Conservation (phyloP, 176 grass and related monocot genomes). For the Triticum dicoccoides region DNA sequence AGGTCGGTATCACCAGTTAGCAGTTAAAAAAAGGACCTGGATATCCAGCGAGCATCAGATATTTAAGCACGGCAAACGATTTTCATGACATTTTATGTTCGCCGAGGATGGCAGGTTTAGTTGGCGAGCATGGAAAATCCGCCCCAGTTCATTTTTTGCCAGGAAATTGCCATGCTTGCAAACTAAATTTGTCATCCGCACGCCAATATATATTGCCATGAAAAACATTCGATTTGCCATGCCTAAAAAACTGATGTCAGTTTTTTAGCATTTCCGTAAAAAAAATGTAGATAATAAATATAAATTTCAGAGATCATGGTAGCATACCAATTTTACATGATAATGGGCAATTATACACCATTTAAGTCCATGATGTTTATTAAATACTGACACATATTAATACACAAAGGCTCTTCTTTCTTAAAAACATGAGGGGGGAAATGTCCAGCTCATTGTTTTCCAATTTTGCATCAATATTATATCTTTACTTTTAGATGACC, state of each 20-base stretch:
- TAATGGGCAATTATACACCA: not conserved
- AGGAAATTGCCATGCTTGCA: too few species aligned
- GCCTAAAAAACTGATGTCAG: too few species aligned
- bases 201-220: too few species aligned
- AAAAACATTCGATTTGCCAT: too few species aligned
- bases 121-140: too few species aligned
- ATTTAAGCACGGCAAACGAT: too few species aligned
- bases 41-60: too few species aligned
- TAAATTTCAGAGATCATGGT: conserved; percentile 2
- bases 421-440: not conserved
- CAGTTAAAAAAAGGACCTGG: not conserved
- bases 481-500: not conserved
- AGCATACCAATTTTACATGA: conserved; percentile 6
- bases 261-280: too few species aligned
- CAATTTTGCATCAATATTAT: not conserved
- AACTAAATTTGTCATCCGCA: too few species aligned
- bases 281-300: not conserved
- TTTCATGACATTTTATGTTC: too few species aligned
- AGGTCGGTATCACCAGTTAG: conserved; percentile 17
- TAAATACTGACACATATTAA: not conserved
- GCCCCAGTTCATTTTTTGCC: too few species aligned
- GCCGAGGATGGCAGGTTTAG: too few species aligned
- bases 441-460: not conserved
- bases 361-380: not conserved
- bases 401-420: not conserved